phyloP scores from a whole-genome alignment of 805 yeast genomes.

The Metschnikowia cerradonensis region DNA sequence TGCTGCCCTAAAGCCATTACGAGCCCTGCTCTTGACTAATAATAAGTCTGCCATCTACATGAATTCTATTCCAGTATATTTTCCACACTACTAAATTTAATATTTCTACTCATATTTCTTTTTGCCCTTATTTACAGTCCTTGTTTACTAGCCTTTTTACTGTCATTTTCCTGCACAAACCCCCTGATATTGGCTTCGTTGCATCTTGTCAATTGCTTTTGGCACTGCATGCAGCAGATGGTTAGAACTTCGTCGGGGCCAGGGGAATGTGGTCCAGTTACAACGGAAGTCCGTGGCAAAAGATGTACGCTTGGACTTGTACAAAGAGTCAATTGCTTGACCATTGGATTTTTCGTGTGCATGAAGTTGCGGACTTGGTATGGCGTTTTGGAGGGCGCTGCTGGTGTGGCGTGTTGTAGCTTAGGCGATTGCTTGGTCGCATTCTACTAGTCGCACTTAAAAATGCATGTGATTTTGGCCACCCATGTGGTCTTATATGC shows the following conservation, averaged over 20 bases:
- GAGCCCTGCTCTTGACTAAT: no score
- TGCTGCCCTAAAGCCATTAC: no score
- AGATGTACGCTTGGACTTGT: background rate
- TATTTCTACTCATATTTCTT: no score
- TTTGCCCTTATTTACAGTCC: no score
- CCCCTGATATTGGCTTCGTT: background rate
- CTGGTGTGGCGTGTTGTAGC: slow-evolving; percentile 2
- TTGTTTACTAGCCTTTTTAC: no score
- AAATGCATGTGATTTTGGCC: slow-evolving; percentile 1
- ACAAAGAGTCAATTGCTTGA: background rate
- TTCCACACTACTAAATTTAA: no score
- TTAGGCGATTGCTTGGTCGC: background rate
- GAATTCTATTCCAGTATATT: no score
- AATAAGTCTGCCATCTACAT: no score
- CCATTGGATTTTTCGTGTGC: background rate
- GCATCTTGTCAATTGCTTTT: background rate
- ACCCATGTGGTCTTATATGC: background rate
- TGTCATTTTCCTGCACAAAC: background rate
- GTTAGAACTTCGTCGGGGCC: background rate
- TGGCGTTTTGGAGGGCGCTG: background rate
- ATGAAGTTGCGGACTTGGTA: background rate
- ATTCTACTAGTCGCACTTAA: background rate
- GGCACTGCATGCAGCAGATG: background rate
- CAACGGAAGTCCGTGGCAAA: background rate
- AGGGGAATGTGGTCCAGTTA: background rate